These are phyloP conservation scores for Cokeromyces recurvatus DNA, from an alignment of 371 early-diverging fungal species.

Conservation along the genomic window DNA sequence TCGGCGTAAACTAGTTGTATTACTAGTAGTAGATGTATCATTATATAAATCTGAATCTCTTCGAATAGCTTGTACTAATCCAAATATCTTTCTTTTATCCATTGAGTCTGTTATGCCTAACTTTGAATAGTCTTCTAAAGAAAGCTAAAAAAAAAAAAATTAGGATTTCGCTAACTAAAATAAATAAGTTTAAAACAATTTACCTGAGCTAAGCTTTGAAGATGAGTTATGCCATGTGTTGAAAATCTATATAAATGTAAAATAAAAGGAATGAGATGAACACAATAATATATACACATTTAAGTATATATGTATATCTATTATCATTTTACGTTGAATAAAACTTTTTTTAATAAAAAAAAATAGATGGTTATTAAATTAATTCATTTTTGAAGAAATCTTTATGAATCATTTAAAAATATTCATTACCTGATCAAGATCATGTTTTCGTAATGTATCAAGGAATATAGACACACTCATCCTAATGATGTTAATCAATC, in stretches of 20 bases:
- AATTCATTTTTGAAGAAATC: background rate
- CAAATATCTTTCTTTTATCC: constrained; percentile 74
- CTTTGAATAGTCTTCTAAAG: constrained; percentile 77
- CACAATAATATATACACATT: background rate
- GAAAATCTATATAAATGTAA: constrained; percentile 31
- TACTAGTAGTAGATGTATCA: background rate
- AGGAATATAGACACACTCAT: constrained; percentile 21
- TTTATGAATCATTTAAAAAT: background rate
- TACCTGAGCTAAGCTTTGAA: constrained; percentile 57
- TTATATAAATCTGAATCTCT: constrained; percentile 22
- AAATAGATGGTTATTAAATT: background rate
- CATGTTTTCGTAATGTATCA: constrained; percentile 26
- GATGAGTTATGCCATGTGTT: constrained; percentile 56
- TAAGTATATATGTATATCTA: background rate
- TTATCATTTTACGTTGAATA: constrained; percentile 27
- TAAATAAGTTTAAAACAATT: background rate
- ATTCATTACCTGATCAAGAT: constrained; percentile 22
- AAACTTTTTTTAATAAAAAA: constrained; percentile 10
- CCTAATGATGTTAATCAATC: no score
- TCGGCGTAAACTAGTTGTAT: constrained; percentile 19
- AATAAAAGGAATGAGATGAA: background rate
- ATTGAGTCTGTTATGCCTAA: constrained; percentile 74
- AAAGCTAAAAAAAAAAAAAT: constrained; percentile 47
- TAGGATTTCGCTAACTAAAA: background rate
- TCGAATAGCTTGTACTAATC: constrained; percentile 54